These are phyloP conservation scores for Leccinum laetum DNA, from an alignment of 1,284 basidiomycete genomes.

Conservation along the genomic window DNA sequence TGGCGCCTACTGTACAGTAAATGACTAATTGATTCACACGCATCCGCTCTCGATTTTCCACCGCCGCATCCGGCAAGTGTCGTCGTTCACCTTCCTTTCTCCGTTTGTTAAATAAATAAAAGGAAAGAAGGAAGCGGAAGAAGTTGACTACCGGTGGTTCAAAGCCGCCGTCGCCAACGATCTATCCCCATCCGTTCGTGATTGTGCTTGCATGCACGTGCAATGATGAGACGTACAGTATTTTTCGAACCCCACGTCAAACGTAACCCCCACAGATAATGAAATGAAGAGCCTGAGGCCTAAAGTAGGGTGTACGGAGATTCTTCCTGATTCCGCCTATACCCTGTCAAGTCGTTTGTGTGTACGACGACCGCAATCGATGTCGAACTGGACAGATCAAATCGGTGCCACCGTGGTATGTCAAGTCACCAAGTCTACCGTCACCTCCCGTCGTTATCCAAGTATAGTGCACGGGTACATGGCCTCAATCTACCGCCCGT, in stretches of 20 bases:
- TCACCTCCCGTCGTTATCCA: not conserved
- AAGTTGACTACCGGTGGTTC: not conserved
- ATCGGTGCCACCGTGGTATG: not conserved
- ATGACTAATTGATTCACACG: constrained; percentile 25
- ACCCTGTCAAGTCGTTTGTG: not conserved
- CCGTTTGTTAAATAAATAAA: not conserved
- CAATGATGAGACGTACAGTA: not conserved
- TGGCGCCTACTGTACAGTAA: constrained; percentile 14
- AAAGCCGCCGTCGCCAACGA: not conserved
- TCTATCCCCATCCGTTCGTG: not conserved
- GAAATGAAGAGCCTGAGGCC: not conserved
- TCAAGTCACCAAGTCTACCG: not conserved
- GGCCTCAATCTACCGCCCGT: constrained; percentile 11
- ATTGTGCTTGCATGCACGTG: not conserved
- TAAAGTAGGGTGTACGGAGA: not conserved
- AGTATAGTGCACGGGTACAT: not conserved
- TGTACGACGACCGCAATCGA: not conserved
- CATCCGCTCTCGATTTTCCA: not conserved
- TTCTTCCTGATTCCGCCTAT: not conserved
- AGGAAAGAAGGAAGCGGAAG: not conserved
- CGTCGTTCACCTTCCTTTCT: constrained; percentile 15
- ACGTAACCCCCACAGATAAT: constrained; percentile 10
- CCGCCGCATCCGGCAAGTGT: constrained; percentile 18
- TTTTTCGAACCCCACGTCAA: not conserved
- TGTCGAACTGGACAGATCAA: not conserved